Evolutionary conservation across 768 basidiomycete genomes (phyloP), one percentile per base, ranked within the genome.

Genomic region (Tylopilus vinaceipallidus): DNA sequence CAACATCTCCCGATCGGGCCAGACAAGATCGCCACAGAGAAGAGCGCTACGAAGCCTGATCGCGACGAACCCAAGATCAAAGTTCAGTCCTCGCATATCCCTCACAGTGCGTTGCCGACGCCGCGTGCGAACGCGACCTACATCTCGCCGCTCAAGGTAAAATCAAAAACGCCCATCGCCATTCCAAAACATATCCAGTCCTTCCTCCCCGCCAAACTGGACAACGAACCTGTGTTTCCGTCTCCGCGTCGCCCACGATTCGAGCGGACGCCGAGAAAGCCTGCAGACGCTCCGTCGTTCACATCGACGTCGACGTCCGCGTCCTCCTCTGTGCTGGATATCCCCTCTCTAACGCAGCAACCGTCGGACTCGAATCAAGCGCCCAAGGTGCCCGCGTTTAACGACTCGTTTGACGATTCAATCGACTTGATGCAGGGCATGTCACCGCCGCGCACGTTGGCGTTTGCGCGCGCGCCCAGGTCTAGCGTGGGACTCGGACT

Each of bases 131-230:
- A 62, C 33, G 58, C 58, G 43, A 54, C 70, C 8, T 59, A 54
- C 35, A 63, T 76, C 2, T 82, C 81, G 6, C 78, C 84, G 16
- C 65, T 80, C 48, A 78, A 81, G 57, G 66, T 78, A 47, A 83
- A 83, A 58, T 68, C 72, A 16, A 81, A 82, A 63, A 82, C 85
- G 0, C 84, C 84, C 3, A 65, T 77, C 10, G 66, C 75, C 17
- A 59, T 67, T n/a, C 65, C 67, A 17, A 82, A 80, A 53, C 68
- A 69, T 26, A 69, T 74, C 12, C 87, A 86, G 49, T 82, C 84
- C 1, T 83, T 86, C 61, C 73, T 88, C 7, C 76, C 83, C 0
- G 63, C 75, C 4, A 84, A 91, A 29, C 81, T 95, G 66, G 76
- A 91, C 3, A 74, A 77, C 16, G 80, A 81, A 50, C 76, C 82